Base-by-base conservation (phyloP, 148 eudicot species). In the Dysphania ambrosioides region DNA sequence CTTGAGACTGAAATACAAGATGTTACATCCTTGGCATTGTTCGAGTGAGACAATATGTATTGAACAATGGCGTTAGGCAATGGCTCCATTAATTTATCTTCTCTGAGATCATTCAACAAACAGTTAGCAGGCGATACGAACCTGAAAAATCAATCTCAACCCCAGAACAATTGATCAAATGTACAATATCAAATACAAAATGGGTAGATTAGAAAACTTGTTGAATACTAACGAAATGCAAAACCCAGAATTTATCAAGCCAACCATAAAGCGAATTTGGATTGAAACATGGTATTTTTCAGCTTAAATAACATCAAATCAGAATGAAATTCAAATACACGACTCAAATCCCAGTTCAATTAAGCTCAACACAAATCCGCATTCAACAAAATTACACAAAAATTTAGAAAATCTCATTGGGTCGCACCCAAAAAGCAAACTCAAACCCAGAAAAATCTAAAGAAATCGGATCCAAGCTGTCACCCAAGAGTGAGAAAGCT, bases 21-120 rank as follows among this genome's bases (percentile, higher is more conserved):
- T 0, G 89, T 92, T 79, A 95, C 97, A 75, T 95, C 98, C 72
- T 84, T 92, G 72, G 98, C 97, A 80, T 89, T 87, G 81, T 66
- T 85, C 64, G 90, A 77, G 71, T 83, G 79, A 12, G 97, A 90
- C 38, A 95, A 77, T 69, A 95, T 95, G 83, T 79, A 84, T 31
- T 90, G 92, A 74, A 95, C 82, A 68, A 95, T 40, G 38, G 92
- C 93, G 70, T 95, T 92, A 4, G 97, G 98, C 29, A 95, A 82
- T 6, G 85, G 71, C 36, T 95, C 96, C 96, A 95, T 95, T 86
- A 24, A 29, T 71, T 57, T 15, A n/a, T 68, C 34, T 36, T 60
- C 27, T 77, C 86, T 88, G 83, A 4, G 79, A 67, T 73, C 36
- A 68, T 73, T 0, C 0, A 82, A 82, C 87, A 72, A 87, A 84